Percentiles rank a stretch among this genome's conserved stretches.
Conservation (phyloP, 1,284 basidiomycete species). For the Afroboletus lepidellus region DNA sequence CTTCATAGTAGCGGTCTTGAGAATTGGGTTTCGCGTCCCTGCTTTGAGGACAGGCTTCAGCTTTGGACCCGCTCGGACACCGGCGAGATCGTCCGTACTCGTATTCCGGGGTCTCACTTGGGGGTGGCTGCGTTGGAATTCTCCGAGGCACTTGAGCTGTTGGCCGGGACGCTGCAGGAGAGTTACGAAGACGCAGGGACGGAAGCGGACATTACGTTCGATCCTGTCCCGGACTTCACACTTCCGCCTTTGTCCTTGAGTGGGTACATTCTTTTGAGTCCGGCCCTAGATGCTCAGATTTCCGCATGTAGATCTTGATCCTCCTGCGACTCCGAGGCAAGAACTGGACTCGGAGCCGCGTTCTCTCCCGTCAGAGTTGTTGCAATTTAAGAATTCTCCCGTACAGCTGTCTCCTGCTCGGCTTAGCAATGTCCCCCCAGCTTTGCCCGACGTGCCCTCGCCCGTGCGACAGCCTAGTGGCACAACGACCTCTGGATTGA, state of each 20-base stretch:
- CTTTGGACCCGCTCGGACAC: slow-evolving; percentile 49
- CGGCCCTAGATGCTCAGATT: slow-evolving; percentile 13
- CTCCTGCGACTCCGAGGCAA: slow-evolving; percentile 12
- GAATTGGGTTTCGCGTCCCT: slow-evolving; percentile 67
- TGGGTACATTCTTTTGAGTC: slow-evolving; percentile 11
- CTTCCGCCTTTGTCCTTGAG: slow-evolving; percentile 17
- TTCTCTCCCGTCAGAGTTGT: neutral
- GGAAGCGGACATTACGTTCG: slow-evolving; percentile 6
- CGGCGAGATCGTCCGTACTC: slow-evolving; percentile 36
- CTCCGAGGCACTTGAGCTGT: slow-evolving; percentile 59
- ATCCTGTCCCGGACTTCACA: slow-evolving; percentile 18
- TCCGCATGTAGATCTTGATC: slow-evolving; percentile 22
- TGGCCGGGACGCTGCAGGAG: slow-evolving; percentile 44
- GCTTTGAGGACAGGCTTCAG: slow-evolving; percentile 68
- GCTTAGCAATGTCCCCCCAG: neutral
- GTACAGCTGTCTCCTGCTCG: neutral
- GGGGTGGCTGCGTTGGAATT: slow-evolving; percentile 76
- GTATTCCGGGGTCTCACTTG: slow-evolving; percentile 46
- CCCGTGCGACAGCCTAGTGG: slow-evolving; percentile 3
- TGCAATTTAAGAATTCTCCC: slow-evolving; percentile 6
- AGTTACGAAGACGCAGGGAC: slow-evolving; percentile 11
- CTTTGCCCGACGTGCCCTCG: neutral
- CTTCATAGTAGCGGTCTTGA: slow-evolving; percentile 55
- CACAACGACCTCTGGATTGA: slow-evolving; percentile 16
- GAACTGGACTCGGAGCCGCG: slow-evolving; percentile 3